A percentile compares a stretch with the other conserved stretches of the same genome.
These are phyloP conservation scores for Penicillium silybi DNA, from an alignment of 495 filamentous ascomycete genomes.

Conservation along the genomic window DNA sequence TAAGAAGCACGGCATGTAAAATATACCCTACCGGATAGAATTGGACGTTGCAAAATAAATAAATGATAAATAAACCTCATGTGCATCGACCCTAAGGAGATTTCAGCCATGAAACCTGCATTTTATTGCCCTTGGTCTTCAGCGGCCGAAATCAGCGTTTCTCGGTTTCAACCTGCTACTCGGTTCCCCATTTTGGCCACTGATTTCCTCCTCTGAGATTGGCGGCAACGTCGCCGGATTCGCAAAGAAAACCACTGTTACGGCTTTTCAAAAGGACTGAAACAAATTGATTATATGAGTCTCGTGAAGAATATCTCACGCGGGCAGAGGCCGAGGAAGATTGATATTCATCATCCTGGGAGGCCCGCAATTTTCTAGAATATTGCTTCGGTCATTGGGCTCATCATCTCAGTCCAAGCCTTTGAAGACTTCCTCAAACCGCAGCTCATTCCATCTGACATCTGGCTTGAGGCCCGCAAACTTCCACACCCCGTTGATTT, in stretches of 20 bases:
- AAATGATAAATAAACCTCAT: no score
- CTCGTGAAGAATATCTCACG: not conserved
- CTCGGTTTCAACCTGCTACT: no score
- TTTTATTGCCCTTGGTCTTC: no score
- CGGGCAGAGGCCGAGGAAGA: not conserved
- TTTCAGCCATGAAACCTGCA: no score
- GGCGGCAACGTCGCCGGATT: no score
- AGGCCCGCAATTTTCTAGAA: not conserved
- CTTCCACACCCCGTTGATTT: slow-evolving; percentile 76
- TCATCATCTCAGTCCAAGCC: slow-evolving; percentile 10
- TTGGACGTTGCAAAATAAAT: not conserved
- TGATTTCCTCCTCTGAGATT: no score
- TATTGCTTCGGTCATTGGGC: not conserved
- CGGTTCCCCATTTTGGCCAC: no score
- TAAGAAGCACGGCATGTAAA: not conserved
- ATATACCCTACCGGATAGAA: not conserved
- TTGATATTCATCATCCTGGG: not conserved
- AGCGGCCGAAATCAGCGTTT: no score
- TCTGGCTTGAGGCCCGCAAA: slow-evolving; percentile 70
- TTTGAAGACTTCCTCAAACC: slow-evolving; percentile 52
- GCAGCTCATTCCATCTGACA: slow-evolving; percentile 70
- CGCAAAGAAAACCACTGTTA: no score
- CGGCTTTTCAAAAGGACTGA: no score
- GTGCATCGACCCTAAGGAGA: no score
- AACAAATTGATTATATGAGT: not conserved